Conservation (phyloP, 2,329 filamentous ascomycete species). For the Talaromyces sp. region DNA sequence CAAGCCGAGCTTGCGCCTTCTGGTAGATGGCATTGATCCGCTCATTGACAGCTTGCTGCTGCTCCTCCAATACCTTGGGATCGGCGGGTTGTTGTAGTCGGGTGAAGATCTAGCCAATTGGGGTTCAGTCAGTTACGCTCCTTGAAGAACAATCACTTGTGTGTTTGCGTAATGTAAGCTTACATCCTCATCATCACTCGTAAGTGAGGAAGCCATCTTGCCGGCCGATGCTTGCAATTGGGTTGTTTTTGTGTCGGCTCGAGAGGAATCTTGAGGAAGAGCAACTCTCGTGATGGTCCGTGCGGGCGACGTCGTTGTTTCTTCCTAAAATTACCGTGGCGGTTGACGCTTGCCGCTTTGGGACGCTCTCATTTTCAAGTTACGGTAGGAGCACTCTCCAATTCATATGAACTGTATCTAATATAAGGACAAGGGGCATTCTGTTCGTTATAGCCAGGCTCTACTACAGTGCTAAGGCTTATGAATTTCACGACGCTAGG, state of each 20-base stretch:
- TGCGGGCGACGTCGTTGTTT: neutral
- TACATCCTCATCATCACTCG: conserved; percentile 45
- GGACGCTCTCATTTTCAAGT: no score
- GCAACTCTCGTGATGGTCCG: conserved; percentile 5
- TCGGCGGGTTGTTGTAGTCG: conserved; percentile 53
- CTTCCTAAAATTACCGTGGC: conserved; percentile 3
- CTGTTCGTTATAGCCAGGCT: no score
- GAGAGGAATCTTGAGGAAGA: neutral
- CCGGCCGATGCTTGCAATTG: conserved; percentile 7
- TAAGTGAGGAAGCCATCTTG: conserved; percentile 46
- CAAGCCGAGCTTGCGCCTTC: conserved; percentile 62
- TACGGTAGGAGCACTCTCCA: no score
- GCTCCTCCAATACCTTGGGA: conserved; percentile 58
- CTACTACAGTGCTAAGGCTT: no score
- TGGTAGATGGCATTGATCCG: conserved; percentile 58
- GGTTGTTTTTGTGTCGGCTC: neutral
- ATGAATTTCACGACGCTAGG: neutral
- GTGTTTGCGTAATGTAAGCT: neutral
- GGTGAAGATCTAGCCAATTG: conserved; percentile 35
- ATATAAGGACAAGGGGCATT: no score
- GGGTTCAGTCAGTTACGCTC: neutral
- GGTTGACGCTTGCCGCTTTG: conserved; percentile 4
- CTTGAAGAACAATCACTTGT: neutral
- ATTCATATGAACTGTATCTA: no score
- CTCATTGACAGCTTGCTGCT: conserved; percentile 61